A percentile compares a stretch with the other conserved stretches of the same genome.
Conservation (phyloP, 2,329 filamentous ascomycete genomes). For the Ophiocordyceps camponoti-saundersi region DNA sequence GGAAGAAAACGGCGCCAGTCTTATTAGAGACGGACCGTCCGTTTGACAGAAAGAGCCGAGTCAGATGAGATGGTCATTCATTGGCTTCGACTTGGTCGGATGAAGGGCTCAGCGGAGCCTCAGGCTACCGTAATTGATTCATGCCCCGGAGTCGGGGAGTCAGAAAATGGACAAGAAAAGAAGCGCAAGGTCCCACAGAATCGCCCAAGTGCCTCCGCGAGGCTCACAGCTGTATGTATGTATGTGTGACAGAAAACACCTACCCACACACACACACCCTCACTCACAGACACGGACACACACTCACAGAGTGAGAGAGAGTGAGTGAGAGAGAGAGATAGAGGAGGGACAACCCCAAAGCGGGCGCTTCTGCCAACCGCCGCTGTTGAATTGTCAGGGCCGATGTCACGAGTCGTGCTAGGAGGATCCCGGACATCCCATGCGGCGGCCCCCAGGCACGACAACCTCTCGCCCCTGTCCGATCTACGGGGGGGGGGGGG, state of each 20-base stretch:
- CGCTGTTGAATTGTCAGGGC: slow-evolving; percentile 18
- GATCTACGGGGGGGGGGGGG: slow-evolving; percentile 13
- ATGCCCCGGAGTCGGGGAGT: slow-evolving; percentile 9
- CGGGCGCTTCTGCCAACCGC: slow-evolving; percentile 8
- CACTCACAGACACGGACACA: background rate
- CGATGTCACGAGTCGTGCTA: slow-evolving; percentile 18
- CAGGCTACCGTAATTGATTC: slow-evolving; percentile 11
- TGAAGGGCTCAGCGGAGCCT: slow-evolving; percentile 8
- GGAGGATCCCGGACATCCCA: slow-evolving; percentile 22
- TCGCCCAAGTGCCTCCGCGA: background rate
- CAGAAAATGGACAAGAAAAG: slow-evolving; percentile 7
- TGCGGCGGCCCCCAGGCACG: slow-evolving; percentile 19
- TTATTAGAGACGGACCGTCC: too few species aligned
- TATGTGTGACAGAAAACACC: slow-evolving; percentile 1
- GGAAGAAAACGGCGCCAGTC: too few species aligned
- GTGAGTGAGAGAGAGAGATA: too few species aligned
- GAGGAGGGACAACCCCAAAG: too few species aligned
- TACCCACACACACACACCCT: background rate
- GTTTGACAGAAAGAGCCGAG: background rate
- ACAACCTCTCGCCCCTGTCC: slow-evolving; percentile 23
- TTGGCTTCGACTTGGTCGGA: background rate
- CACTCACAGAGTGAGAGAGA: background rate
- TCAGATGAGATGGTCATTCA: background rate
- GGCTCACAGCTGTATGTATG: background rate
- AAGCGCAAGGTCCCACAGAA: slow-evolving; percentile 5